Conservation (phyloP, 305 asterid genomes). For the Fraxinus xanthoxyloides region DNA sequence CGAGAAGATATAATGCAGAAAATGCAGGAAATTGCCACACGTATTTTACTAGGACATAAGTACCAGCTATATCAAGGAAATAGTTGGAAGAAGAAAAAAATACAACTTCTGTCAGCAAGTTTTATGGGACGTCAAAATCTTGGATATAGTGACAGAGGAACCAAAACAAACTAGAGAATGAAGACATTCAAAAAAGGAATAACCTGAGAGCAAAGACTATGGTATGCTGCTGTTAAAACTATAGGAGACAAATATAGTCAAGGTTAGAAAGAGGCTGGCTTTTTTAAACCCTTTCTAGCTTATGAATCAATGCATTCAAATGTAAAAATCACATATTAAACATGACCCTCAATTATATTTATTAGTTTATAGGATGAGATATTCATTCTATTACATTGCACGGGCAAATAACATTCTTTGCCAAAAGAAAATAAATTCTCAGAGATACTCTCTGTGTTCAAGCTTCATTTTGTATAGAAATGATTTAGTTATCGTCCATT, state of each 20-base stretch:
- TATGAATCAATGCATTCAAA: background rate
- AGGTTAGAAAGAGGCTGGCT: background rate
- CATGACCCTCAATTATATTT: background rate
- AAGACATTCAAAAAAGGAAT: background rate
- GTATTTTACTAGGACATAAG: background rate
- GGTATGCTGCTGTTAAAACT: background rate
- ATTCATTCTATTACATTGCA: background rate
- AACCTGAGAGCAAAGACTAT: background rate
- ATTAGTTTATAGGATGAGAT: background rate
- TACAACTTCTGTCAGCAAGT: background rate
- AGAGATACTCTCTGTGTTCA: background rate
- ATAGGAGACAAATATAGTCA: background rate
- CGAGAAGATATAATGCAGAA: background rate
- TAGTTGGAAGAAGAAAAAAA: background rate
- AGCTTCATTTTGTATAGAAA: background rate
- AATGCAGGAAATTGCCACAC: background rate
- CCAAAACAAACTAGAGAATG: background rate
- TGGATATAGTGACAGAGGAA: background rate
- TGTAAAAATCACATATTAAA: background rate
- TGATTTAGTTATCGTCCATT: background rate
- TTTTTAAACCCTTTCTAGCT: background rate
- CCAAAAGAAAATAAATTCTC: background rate
- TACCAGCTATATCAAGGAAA: background rate
- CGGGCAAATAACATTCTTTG: background rate
- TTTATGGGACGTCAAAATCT: background rate